phyloP scores from a whole-genome alignment of 2,329 filamentous ascomycete species.

The Aspergillus thermomutatus region DNA sequence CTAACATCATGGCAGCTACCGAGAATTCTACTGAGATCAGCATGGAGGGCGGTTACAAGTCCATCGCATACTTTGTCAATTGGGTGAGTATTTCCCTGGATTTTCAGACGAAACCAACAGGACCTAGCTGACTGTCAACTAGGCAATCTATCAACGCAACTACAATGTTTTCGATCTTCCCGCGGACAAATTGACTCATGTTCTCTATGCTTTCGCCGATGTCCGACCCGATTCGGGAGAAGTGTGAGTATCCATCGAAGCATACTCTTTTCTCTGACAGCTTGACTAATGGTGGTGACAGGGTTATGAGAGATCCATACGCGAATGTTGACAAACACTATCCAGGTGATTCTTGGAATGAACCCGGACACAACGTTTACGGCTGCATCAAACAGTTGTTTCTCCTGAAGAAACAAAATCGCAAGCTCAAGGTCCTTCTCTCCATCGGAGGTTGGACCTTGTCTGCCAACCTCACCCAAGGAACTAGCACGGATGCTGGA shows the following conservation, averaged over 20 bases:
- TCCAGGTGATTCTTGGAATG: constrained; percentile 63
- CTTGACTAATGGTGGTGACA: constrained; percentile 17
- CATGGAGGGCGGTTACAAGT: constrained; percentile 29
- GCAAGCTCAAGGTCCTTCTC: constrained; percentile 73
- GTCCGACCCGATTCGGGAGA: constrained; percentile 74
- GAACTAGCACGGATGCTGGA: constrained; percentile 61
- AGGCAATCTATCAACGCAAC: constrained; percentile 81
- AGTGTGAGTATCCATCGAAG: constrained; percentile 51
- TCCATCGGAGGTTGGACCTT: constrained; percentile 82
- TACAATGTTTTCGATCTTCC: constrained; percentile 79
- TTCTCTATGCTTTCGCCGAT: constrained; percentile 88
- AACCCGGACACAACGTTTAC: constrained; percentile 68
- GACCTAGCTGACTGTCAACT: not conserved
- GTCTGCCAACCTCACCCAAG: constrained; percentile 70
- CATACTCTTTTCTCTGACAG: not conserved
- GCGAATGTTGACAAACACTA: constrained; percentile 70
- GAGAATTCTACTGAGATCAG: constrained; percentile 12
- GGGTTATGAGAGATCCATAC: constrained; percentile 62
- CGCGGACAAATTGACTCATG: constrained; percentile 74
- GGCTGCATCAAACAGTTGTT: constrained; percentile 75
- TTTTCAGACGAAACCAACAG: not conserved
- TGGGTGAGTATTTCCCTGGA: constrained; percentile 33
- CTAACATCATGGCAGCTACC: not conserved
- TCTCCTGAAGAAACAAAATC: constrained; percentile 69
- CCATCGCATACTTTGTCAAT: constrained; percentile 44